Percentiles rank a stretch among this genome's conserved stretches.
These are phyloP conservation scores for Diaporthe amygdali DNA, from an alignment of 2,329 filamentous ascomycete genomes.

Conservation along the genomic window DNA sequence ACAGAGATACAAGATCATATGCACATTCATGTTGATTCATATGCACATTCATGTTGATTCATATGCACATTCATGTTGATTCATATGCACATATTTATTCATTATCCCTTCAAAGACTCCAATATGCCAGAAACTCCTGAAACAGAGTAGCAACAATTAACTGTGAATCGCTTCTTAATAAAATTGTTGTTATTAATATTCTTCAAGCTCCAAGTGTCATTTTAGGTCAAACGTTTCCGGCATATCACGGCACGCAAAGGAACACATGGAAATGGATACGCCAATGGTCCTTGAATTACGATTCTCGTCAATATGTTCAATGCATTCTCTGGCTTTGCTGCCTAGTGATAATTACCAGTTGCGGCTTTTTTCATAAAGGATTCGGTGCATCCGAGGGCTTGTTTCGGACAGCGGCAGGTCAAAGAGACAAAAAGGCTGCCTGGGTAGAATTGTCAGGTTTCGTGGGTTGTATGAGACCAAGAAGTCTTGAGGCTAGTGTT, in stretches of 20 bases:
- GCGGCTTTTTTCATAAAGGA: background rate
- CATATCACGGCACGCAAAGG: background rate
- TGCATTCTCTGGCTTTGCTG: background rate
- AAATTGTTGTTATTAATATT: background rate
- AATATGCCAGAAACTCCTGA: background rate
- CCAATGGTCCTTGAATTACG: background rate
- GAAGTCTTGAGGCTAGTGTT: background rate
- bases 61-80: background rate
- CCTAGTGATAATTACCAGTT: background rate
- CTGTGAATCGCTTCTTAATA: background rate
- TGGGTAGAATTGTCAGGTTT: background rate
- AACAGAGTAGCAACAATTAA: background rate
- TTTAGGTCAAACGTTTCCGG: background rate
- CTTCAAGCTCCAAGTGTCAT: background rate
- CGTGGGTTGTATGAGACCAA: background rate
- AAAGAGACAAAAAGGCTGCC: no score
- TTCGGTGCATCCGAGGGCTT: background rate
- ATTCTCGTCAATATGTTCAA: background rate
- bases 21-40: background rate
- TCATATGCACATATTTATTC: background rate
- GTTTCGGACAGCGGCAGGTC: background rate
- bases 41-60: background rate
- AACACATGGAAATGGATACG: background rate
- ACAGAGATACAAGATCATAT: background rate
- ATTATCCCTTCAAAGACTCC: background rate